Conservation (phyloP, 2,329 filamentous ascomycete genomes). For the Colletotrichum lentis region DNA sequence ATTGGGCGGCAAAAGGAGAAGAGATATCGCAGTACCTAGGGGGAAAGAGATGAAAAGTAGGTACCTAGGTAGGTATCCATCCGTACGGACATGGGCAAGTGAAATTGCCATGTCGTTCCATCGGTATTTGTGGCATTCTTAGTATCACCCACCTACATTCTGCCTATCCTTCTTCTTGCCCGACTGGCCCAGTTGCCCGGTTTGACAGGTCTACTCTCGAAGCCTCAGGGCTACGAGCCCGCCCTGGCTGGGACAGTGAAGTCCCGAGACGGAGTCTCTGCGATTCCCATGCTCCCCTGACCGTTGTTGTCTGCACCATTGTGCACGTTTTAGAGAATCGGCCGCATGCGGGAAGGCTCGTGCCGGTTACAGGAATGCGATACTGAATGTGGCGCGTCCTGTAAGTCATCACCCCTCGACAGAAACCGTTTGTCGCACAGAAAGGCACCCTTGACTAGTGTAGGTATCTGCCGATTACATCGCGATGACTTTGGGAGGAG, state of each 20-base stretch:
- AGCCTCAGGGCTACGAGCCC: neutral
- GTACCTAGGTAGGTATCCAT: slow-evolving; percentile 12
- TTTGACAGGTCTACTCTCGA: neutral
- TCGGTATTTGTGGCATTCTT: too few relatives aligned
- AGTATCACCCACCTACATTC: neutral
- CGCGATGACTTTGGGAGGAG: neutral
- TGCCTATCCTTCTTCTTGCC: neutral
- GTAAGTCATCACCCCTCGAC: neutral
- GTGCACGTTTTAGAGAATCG: neutral
- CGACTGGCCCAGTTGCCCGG: neutral
- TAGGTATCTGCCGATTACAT: neutral
- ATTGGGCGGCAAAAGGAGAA: neutral
- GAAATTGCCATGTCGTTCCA: slow-evolving; percentile 18
- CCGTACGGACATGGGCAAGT: slow-evolving; percentile 13
- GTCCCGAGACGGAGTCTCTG: neutral
- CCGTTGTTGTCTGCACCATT: neutral
- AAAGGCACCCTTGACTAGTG: neutral
- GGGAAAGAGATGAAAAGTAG: neutral
- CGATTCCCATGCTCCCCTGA: neutral
- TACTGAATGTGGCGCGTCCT: neutral
- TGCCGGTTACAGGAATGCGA: slow-evolving; percentile 1
- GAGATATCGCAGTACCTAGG: neutral
- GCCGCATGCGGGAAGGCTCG: neutral
- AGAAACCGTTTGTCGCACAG: too few relatives aligned
- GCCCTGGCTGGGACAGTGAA: neutral